A percentile compares a stretch with the other conserved stretches of the same genome.
These are phyloP conservation scores for Rutstroemia sp. DNA, from an alignment of 2,329 filamentous ascomycete species.

Conservation along the genomic window DNA sequence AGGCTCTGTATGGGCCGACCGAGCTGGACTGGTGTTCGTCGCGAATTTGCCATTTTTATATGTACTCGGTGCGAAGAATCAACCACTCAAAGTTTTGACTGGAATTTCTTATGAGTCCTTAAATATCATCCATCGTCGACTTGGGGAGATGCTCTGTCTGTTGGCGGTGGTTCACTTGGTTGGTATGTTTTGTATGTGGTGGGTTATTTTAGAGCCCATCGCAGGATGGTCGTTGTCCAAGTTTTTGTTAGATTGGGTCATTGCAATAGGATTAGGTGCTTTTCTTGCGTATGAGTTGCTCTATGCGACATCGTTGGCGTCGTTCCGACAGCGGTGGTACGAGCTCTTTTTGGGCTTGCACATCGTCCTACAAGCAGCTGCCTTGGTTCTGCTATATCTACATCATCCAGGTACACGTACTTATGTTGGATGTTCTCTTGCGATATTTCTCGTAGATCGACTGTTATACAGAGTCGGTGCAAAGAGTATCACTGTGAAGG, in stretches of 20 bases:
- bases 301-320: constrained; percentile 53
- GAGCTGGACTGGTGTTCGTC: constrained; percentile 33
- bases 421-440: constrained; percentile 42
- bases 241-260: constrained; percentile 45
- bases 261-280: constrained; percentile 46
- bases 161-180: constrained; percentile 47
- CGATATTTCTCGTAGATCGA: constrained; percentile 12
- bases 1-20: constrained; percentile 43
- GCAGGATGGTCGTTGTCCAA: constrained; percentile 42
- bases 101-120: constrained; percentile 59
- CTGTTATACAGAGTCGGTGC: constrained; percentile 48
- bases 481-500: constrained; percentile 41
- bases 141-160: constrained; percentile 56
- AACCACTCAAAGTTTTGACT: constrained; percentile 52
- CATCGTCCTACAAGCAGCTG: constrained; percentile 47
- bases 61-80: constrained; percentile 58
- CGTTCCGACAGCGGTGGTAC: constrained; percentile 53
- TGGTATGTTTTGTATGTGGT: constrained; percentile 49
- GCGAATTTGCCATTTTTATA: constrained; percentile 49
- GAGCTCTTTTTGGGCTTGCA: constrained; percentile 55
- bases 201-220: constrained; percentile 39
- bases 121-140: constrained; percentile 57
- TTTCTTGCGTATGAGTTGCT: constrained; percentile 53
- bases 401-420: constrained; percentile 46
- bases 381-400: constrained; percentile 49